Percentiles rank a stretch among this genome's conserved stretches.
phyloP scores from a whole-genome alignment of 2,329 filamentous ascomycete genomes.

The Akanthomyces lecanii region DNA sequence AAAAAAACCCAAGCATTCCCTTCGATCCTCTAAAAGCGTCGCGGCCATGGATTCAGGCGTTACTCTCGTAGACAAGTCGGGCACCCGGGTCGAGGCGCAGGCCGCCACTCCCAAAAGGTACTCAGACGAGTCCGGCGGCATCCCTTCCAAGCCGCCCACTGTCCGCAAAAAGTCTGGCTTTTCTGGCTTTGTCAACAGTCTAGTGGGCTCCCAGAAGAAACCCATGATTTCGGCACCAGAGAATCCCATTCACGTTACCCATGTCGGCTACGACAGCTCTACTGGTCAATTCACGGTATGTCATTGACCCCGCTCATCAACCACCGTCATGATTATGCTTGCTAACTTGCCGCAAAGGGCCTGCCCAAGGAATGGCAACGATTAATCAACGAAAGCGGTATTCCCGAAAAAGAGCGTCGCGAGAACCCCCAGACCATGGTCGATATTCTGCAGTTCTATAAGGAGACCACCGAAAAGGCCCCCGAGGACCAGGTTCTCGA shows the following conservation, averaged over 20 bases:
- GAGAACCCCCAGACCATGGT: slow-evolving; percentile 94
- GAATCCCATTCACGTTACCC: slow-evolving; percentile 95
- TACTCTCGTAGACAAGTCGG: slow-evolving; percentile 28
- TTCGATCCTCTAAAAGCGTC: slow-evolving; percentile 61
- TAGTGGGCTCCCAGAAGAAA: slow-evolving; percentile 79
- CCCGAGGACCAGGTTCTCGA: slow-evolving; percentile 87
- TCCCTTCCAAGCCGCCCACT: slow-evolving; percentile 56
- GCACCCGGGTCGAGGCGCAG: slow-evolving; percentile 29
- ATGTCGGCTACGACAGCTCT: slow-evolving; percentile 94
- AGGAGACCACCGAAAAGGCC: slow-evolving; percentile 78
- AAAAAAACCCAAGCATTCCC: slow-evolving; percentile 42
- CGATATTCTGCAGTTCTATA: slow-evolving; percentile 95
- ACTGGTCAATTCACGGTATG: slow-evolving; percentile 94
- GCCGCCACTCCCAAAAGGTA: slow-evolving; percentile 60
- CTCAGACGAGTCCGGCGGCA: slow-evolving; percentile 65
- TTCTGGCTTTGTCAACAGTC: slow-evolving; percentile 79
- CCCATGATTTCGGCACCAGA: slow-evolving; percentile 96
- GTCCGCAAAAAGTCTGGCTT: slow-evolving; percentile 84
- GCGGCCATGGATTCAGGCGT: slow-evolving; percentile 31
- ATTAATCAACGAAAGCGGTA: slow-evolving; percentile 90
- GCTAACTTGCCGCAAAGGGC: slow-evolving; percentile 53
- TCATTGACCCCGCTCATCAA: slow-evolving; percentile 25
- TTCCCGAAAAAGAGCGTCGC: slow-evolving; percentile 91
- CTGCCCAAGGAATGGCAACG: slow-evolving; percentile 98
- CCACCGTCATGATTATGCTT: slow-evolving; percentile 19